These are phyloP conservation scores for Myriosclerotinia duriaeana DNA, from an alignment of 2,329 filamentous ascomycete genomes.

Conservation along the genomic window DNA sequence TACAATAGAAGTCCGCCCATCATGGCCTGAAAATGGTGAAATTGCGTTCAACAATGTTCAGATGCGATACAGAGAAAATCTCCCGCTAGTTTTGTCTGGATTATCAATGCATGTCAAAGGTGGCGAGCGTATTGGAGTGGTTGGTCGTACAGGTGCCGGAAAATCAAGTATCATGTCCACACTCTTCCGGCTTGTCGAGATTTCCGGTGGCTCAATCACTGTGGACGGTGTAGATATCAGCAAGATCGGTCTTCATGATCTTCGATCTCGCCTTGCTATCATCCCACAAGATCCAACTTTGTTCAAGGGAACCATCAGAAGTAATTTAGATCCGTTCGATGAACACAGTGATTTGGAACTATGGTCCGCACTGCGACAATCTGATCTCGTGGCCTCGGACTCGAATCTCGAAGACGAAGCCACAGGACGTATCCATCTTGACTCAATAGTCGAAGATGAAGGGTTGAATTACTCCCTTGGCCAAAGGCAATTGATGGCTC, in stretches of 20 bases:
- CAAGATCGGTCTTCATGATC: constrained; percentile 70
- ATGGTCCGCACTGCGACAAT: constrained; percentile 75
- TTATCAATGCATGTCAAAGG: constrained; percentile 70
- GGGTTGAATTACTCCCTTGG: constrained; percentile 94
- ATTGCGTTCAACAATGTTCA: constrained; percentile 73
- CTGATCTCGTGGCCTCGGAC: constrained; percentile 64
- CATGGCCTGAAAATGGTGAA: constrained; percentile 85
- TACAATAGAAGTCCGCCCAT: constrained; percentile 66
- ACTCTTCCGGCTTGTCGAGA: constrained; percentile 72
- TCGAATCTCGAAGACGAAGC: constrained; percentile 40
- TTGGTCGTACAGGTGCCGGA: constrained; percentile 78
- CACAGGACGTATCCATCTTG: constrained; percentile 71
- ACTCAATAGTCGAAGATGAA: constrained; percentile 85
- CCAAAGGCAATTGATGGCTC: constrained; percentile 91
- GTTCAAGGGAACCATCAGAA: constrained; percentile 76
- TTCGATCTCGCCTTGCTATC: constrained; percentile 74
- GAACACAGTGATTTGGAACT: constrained; percentile 76
- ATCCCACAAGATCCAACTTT: constrained; percentile 84
- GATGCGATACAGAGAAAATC: constrained; percentile 72
- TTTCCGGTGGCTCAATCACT: constrained; percentile 60
- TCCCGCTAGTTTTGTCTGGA: constrained; percentile 71
- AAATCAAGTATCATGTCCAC: constrained; percentile 84
- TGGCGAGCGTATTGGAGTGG: constrained; percentile 78
- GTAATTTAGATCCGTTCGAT: constrained; percentile 77
- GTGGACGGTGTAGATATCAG: constrained; percentile 70